Conservation (phyloP, 257 asterid species). For the Solanum megistacrolobum region DNA sequence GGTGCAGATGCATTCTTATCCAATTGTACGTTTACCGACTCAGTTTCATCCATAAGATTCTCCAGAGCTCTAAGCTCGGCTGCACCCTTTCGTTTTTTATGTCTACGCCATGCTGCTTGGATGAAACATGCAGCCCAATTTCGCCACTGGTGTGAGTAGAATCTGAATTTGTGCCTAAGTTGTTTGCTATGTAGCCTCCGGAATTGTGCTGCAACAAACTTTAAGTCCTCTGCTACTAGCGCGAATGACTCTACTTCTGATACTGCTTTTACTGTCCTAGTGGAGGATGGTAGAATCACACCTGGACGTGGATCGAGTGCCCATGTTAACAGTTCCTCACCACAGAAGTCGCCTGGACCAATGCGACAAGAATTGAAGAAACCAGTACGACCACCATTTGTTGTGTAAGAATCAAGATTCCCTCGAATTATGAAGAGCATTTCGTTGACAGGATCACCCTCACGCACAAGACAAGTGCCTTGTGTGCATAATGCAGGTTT, state of each 20-base stretch:
- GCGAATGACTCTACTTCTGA: conserved; percentile 91
- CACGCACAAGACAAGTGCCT: conserved; percentile 73
- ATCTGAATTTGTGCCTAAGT: conserved; percentile 76
- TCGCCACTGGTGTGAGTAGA: conserved; percentile 96
- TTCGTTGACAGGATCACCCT: conserved; percentile 92
- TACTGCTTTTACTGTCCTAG: conserved; percentile 78
- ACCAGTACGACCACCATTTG: conserved; percentile 94
- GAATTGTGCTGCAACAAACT: conserved; percentile 78
- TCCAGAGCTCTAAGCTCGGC: conserved; percentile 47
- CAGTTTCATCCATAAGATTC: conserved; percentile 8
- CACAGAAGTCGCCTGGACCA: conserved; percentile 90
- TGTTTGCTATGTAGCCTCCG: conserved; percentile 87
- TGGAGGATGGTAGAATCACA: conserved; percentile 78
- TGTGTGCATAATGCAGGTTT: conserved; percentile 76
- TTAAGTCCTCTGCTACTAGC: conserved; percentile 68
- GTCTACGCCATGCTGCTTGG: conserved; percentile 89
- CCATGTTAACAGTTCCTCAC: conserved; percentile 95
- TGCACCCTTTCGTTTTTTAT: conserved; percentile 37
- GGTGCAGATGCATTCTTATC: conserved; percentile 6
- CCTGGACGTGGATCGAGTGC: conserved; percentile 92
- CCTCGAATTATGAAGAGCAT: conserved; percentile 91
- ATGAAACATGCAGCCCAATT: conserved; percentile 85
- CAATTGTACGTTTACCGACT: neutral
- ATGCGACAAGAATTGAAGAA: conserved; percentile 82
- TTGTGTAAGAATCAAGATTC: conserved; percentile 82